Percentiles rank a stretch among this genome's conserved stretches.
Conservation (phyloP, 106 monocot genomes). For the Acorus calamus region DNA sequence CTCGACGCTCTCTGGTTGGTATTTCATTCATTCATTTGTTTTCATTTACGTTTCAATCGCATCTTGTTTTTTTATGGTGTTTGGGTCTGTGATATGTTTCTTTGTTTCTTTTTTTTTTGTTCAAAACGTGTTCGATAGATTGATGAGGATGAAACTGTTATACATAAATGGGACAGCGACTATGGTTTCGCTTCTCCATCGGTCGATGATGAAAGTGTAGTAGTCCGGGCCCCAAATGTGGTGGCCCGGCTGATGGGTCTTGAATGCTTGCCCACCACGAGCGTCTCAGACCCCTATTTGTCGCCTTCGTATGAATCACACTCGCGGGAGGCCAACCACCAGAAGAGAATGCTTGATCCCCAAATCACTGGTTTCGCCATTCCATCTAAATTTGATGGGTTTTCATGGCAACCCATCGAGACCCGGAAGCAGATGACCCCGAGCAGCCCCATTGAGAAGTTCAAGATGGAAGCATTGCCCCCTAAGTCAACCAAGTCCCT, state of each 20-base stretch:
- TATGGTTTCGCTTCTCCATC: conserved; percentile 89
- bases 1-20: conserved; percentile 48
- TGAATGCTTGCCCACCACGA: conserved; percentile 58
- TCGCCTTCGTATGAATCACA: conserved; percentile 43
- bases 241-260: conserved; percentile 96
- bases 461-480: conserved; percentile 60
- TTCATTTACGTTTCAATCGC: no score
- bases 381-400: conserved; percentile 21
- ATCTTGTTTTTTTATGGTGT: neutral
- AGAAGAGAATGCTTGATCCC: conserved; percentile 38
- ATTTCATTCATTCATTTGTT: no score
- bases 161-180: conserved; percentile 52
- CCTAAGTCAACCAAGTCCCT: conserved; percentile 39
- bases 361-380: conserved; percentile 10
- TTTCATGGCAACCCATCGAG: conserved; percentile 35
- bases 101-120: neutral
- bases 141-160: conserved; percentile 52
- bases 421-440: conserved; percentile 53
- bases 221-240: conserved; percentile 58
- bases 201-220: conserved; percentile 71
- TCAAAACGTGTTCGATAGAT: conserved; percentile 13
- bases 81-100: neutral
- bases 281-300: conserved; percentile 45
- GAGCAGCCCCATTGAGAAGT: conserved; percentile 81
- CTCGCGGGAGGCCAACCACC: conserved; percentile 24